Evolutionary conservation across 2,329 filamentous ascomycete species (phyloP), one percentile per base, ranked within the genome.

Genomic region (Penicillium sp.): DNA sequence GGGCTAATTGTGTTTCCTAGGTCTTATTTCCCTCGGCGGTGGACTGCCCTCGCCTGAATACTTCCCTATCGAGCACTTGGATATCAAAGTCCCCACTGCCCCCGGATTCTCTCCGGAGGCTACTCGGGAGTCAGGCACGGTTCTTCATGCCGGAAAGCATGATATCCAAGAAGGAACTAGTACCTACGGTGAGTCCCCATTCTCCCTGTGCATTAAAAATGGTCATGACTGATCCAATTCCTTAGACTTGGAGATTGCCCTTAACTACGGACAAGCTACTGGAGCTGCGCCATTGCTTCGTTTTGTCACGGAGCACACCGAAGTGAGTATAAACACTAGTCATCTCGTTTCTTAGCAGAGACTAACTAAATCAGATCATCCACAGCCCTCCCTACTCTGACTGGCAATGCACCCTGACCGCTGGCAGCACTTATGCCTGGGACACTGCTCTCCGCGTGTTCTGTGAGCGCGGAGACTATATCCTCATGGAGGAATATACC

Each of bases 231-330:
- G 42, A 65, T 54, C 56, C 31, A 21, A 48, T 47, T 29, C 6
- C 66, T 53, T 75, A 78, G 94, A 99, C 77, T 84, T 99, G 51
- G 86, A 90, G 46, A 91, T 95, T 61, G 89, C 89, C 1, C 87
- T 97, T 73, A 97, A 99, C 78, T 99, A 99, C 73, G 91, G 90
- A 35, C 92, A 96, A 77, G 88, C 92, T 9, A 86, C 86, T 19
- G 94, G 94, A 19, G 86, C 91, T 12, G 89, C 91, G 4, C 94
- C 96, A 77, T 81, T 99, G 74, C 80, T 97, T 62, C 87, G 94
- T 59, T 97, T 90, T 78, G 82, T 97, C 50, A 95, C 93, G 0
- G 94, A 99, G 79, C 94, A 97, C 77, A 96, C 93, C 0, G 93
- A 99, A 77, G 79, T 80, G 67, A 54, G 67, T 38, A 31, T 15